Base-by-base conservation (phyloP, 768 basidiomycete genomes). In the Suillus subluteus region DNA sequence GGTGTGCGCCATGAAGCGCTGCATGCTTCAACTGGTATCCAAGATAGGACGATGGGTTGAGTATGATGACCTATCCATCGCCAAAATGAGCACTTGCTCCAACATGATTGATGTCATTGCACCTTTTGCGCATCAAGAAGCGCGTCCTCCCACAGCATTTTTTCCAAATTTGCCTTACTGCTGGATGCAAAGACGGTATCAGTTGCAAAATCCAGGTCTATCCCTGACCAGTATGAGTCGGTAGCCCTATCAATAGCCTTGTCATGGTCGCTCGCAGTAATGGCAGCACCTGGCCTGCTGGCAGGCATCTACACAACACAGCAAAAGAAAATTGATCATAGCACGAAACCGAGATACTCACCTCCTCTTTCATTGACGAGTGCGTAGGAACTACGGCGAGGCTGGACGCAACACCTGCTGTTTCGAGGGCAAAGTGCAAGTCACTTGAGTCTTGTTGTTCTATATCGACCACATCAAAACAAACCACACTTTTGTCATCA, bases 391-490 rank as follows among this genome's bases (percentile, higher is more conserved):
- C 8, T 37, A 37, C 37, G 9, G 37, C 4, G 37, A 37, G 37
- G 9, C 37, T 37, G 37, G 37, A 37, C 37, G 9, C 9, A 11
- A 4, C 8, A 37, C 37, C 37, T 2, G 37, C 1, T 37, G 37
- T 37, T 1, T 41, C 5, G 40, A 6, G 40, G 13, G 13, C 3
- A 41, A 41, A 41, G 38, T 11, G 11, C 12, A 13, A 38, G 38
- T 38, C 12, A 67, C 88, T 85, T 1, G 85, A 80, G 68, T 88
- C 86, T 69, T 85, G 86, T 7, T 80, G 69, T 46, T 81, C 87
- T 84, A 73, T 35, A 23, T 76, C 77, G 63, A 26, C 12, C 8
- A 54, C 37, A 30, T 48, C 37, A 38, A 38, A 23, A 15, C 26
- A 61, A 52, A 3, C 56, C 13, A 13, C 35, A 1, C 41, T 38